Evolutionary conservation across 495 filamentous ascomycete species (phyloP).

Genomic region (Neurospora tetraspora): DNA sequence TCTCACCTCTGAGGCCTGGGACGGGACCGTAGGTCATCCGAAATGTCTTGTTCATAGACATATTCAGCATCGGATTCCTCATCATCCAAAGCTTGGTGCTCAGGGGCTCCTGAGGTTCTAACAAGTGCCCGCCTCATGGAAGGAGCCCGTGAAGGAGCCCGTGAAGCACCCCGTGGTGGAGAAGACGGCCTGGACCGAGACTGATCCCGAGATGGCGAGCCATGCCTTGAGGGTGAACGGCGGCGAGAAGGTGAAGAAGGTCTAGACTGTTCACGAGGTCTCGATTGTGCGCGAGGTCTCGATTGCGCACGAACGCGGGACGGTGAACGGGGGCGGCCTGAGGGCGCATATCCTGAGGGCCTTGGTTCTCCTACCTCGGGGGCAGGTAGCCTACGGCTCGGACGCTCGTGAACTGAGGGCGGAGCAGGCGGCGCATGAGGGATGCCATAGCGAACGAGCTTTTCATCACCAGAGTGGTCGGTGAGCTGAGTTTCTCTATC

Average conservation of each 20-base stretch:
- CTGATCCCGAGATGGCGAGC: constrained; percentile 6
- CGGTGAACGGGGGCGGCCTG: not conserved
- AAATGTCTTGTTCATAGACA: constrained; percentile 16
- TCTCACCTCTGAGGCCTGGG: constrained; percentile 29
- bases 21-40: constrained; percentile 24
- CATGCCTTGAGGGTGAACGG: not conserved
- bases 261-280: constrained; percentile 1
- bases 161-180: not conserved
- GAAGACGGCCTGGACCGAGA: constrained; percentile 9
- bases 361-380: not conserved
- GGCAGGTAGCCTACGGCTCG: constrained; percentile 5
- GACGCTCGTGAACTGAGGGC: constrained; percentile 15
- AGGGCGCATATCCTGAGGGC: constrained; percentile 12
- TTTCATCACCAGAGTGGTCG: constrained; percentile 26
- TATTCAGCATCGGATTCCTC: constrained; percentile 17
- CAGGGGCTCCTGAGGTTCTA: not conserved
- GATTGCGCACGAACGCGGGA: constrained; percentile 1
- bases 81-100: not conserved
- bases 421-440: constrained; percentile 8
- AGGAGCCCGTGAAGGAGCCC: not conserved
- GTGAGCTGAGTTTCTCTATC: constrained; percentile 31
- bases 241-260: constrained; percentile 5
- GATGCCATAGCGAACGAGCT: constrained; percentile 7
- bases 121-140: not conserved
- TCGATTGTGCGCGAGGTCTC: not conserved